phyloP scores from a whole-genome alignment of 2,329 filamentous ascomycete species.

The Rachicladosporium sp. region DNA sequence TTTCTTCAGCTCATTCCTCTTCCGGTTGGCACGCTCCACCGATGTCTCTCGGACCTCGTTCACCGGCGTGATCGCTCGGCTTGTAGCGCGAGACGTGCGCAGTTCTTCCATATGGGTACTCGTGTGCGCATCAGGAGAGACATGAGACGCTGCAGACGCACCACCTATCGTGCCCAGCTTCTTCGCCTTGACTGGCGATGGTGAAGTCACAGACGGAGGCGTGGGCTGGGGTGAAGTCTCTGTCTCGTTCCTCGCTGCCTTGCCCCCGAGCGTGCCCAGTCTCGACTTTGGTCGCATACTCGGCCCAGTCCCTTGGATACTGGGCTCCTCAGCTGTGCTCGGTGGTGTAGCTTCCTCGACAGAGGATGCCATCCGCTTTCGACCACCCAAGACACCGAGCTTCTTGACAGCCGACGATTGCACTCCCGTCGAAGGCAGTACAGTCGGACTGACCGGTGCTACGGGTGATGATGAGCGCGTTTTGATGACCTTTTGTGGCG shows the following conservation, averaged over 20 bases:
- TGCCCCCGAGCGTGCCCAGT: conserved; percentile 13
- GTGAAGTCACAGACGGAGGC: background rate
- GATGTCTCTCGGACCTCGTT: conserved; percentile 26
- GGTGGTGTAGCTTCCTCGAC: background rate
- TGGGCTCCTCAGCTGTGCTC: background rate
- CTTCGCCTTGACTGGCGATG: conserved; percentile 2
- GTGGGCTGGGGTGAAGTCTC: background rate
- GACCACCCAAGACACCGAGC: conserved; percentile 10
- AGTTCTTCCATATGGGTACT: background rate
- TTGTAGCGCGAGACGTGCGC: background rate
- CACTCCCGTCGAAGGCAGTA: background rate
- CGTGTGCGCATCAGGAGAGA: background rate
- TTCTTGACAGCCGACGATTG: conserved; percentile 4
- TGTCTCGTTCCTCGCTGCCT: conserved; percentile 4
- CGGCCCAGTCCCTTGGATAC: background rate
- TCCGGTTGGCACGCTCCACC: conserved; percentile 42
- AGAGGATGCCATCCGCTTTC: background rate
- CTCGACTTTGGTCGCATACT: conserved; percentile 6
- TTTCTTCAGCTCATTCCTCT: conserved; percentile 44
- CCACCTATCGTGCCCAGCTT: conserved; percentile 14
- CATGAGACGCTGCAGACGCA: background rate
- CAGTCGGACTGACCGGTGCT: too few relatives aligned
- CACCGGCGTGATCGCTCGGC: background rate
- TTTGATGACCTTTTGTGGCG: too few relatives aligned
- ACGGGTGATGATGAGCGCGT: too few relatives aligned